Base-by-base conservation (phyloP, 805 yeast genomes). In the Nakazawaea sp. region DNA sequence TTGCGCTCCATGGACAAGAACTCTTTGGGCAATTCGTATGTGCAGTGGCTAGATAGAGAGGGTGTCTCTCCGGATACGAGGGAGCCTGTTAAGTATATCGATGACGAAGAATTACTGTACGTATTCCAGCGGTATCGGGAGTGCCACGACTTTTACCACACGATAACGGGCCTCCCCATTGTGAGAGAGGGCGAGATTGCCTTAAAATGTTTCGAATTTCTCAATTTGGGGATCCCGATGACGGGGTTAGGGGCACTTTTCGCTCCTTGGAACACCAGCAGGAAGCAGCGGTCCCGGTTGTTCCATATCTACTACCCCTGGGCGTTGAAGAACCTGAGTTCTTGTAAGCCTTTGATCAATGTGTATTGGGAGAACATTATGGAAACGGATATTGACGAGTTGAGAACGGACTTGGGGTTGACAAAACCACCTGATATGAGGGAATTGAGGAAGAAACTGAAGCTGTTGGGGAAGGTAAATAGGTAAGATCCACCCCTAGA, bases 141-240 rank as follows among this genome's bases (percentile, higher is more conserved):
- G 55, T 89, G 96, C 53, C 98, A 92, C 52, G 98, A 92, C 53
- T 92, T 92, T 52, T 90, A 88, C 54, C 98, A 92, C 54, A 85
- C 97, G 1, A 68, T 92, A 20, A 82, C 94, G 0, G 90, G 94
- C 12, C 67, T 86, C 35, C 97, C 97, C 0, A 84, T 89, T 32
- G 80, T 84, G 30, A 75, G 92, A 45, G 97, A 92, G 53, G 98
- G 98, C n/a, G 98, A 92, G 54, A 81, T 92, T 36, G 87, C 96
- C 0, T 81, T 92, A 15, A 92, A 92, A 58, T 82, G 88, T 10
- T 78, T 92, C 48, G 98, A 90, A 58, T 94, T 80, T 51, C 81
- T 92, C 52, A 90, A 92, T 56, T 72, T 90, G 42, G 94, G 95
- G 4, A 75, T 92, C 31, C 97, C 97, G 11, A 89, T 90, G 94